Percentiles rank a stretch among this genome's conserved stretches.
These are phyloP conservation scores for Cladosporium oxysporum DNA, from an alignment of 2,329 filamentous ascomycete species.

Conservation along the genomic window DNA sequence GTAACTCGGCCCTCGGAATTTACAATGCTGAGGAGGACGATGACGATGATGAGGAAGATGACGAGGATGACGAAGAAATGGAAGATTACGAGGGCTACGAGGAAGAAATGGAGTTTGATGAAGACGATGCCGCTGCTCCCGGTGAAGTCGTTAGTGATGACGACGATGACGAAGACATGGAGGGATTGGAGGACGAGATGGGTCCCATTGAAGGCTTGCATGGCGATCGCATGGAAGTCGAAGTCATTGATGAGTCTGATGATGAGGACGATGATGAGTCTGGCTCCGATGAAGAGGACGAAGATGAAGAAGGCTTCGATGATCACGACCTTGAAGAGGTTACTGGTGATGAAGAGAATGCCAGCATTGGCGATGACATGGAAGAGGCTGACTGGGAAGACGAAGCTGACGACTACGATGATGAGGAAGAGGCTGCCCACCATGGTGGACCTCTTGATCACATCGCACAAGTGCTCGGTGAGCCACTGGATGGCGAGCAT, in stretches of 20 bases:
- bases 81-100: constrained; percentile 80
- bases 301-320: constrained; percentile 56
- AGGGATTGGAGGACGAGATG: constrained; percentile 79
- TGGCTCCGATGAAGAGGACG: constrained; percentile 59
- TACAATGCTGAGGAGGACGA: constrained; percentile 79
- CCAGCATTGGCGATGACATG: constrained; percentile 45
- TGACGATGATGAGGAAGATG: constrained; percentile 57
- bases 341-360: constrained; percentile 51
- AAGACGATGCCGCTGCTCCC: constrained; percentile 78
- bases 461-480: constrained; percentile 44
- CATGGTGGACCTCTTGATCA: constrained; percentile 38
- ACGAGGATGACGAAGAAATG: constrained; percentile 82
- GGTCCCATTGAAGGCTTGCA: constrained; percentile 67
- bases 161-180: constrained; percentile 74
- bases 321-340: constrained; percentile 62
- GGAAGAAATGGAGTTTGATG: constrained; percentile 90
- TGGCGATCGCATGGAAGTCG: constrained; percentile 69
- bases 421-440: constrained; percentile 46
- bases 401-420: constrained; percentile 43
- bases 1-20: constrained; percentile 94
- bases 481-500: constrained; percentile 39
- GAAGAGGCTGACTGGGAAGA: constrained; percentile 49
- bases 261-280: constrained; percentile 63
- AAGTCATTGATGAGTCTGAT: constrained; percentile 84
- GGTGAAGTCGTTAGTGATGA: constrained; percentile 89